Evolutionary conservation across 2,329 filamentous ascomycete species (phyloP), one percentile per base, ranked within the genome.

Genomic region (Arthroderma sp.): DNA sequence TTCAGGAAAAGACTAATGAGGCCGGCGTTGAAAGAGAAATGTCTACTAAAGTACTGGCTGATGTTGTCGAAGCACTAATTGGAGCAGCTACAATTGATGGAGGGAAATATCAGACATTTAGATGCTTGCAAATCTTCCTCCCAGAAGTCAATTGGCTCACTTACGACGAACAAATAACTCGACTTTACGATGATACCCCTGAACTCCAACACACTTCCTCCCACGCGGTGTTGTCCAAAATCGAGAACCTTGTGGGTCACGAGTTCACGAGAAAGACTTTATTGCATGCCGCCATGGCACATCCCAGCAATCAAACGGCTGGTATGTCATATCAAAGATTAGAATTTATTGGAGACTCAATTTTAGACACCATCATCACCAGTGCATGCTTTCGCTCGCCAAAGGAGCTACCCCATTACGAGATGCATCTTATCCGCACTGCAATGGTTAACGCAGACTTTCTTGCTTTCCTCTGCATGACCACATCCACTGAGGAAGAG

Each of bases 331-430:
- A 80, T 54, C 83, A 95, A 52, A 76, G 87, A 0, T 73, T 95
- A 1, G 89, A 95, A 57, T 94, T 91, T 55, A 67, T 95, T 0
- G 89, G 89, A 1, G 89, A 96, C 54, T 77, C 86, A 0, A 69
- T 95, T 2, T 75, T 96, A 0, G 89, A 96, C 61, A 74, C 79
- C 53, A 68, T 94, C 45, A 68, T 95, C 40, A 78, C 85, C 5
- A 68, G 66, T 0, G 69, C 65, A n/a, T 64, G 89, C 4, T 83
- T 76, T 59, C 55, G 58, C 2, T 57, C 59, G 7, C 51, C 77
- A 0, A 58, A 61, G 2, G 57, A 70, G 2, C 62, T 76, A 7
- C 60, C 68, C 2, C 74, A 76, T 41, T 64, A 69, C 40, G 65
- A 74, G n/a, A 85, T 96, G 77, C 86, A 94, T 53, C 66, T 78